Conservation (phyloP, 345 rosid genomes). For the Bruguiera sexangula region DNA sequence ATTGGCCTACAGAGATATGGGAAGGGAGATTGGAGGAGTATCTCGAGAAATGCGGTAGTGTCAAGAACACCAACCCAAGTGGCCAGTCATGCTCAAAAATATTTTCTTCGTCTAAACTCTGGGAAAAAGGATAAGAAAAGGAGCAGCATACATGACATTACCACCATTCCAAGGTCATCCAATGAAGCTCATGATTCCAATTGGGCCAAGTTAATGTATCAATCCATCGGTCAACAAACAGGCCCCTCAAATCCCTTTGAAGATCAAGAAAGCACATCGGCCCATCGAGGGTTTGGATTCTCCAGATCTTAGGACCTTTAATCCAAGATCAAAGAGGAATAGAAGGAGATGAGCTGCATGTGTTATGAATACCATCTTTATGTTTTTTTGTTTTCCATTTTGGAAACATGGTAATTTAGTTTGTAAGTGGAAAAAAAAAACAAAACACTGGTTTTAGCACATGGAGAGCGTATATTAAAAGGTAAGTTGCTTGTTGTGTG, state of each 20-base stretch:
- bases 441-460: too few relatives aligned
- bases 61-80: slow-evolving; percentile 6
- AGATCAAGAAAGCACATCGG: slow-evolving; percentile 1
- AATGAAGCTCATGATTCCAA: neutral
- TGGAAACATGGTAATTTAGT: too few relatives aligned
- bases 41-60: slow-evolving; percentile 1
- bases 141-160: slow-evolving; percentile 20
- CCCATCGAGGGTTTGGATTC: slow-evolving; percentile 2
- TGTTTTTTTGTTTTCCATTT: too few relatives aligned
- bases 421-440: too few relatives aligned
- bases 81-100: slow-evolving; percentile 24
- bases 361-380: too few relatives aligned
- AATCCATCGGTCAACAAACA: neutral
- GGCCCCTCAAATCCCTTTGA: neutral
- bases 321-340: too few relatives aligned
- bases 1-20: slow-evolving; percentile 23
- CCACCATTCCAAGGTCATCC: slow-evolving; percentile 15
- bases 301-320: neutral
- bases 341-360: too few relatives aligned
- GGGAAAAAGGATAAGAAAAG: slow-evolving; percentile 15
- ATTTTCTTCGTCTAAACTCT: slow-evolving; percentile 19
- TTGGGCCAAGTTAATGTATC: slow-evolving; percentile 1
- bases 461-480: too few relatives aligned
- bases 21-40: slow-evolving; percentile 26
- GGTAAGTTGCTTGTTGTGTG: too few relatives aligned